Conservation (phyloP, 140 eudicot genomes). For the Stevia rebaudiana region DNA sequence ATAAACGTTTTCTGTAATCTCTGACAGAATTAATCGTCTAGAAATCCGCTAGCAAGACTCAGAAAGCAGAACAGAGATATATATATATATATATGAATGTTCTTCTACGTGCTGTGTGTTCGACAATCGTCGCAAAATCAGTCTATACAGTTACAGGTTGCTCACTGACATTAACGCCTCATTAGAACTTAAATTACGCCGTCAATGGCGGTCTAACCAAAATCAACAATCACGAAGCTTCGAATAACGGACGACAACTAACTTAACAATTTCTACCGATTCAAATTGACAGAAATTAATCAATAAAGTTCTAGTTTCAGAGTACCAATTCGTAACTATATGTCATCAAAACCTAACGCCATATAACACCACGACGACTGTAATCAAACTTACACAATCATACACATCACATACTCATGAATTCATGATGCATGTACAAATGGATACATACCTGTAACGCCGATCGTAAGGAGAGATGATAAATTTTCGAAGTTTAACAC, state of each 20-base stretch:
- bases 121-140: neutral
- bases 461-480: conserved; percentile 61
- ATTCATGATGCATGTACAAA: neutral
- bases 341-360: neutral
- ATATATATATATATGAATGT: neutral
- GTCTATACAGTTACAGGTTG: neutral
- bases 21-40: neutral
- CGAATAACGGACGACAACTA: neutral
- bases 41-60: neutral
- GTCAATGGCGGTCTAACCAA: neutral
- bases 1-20: neutral
- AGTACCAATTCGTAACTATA: neutral
- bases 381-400: neutral
- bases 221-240: neutral
- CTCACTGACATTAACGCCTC: neutral
- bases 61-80: neutral
- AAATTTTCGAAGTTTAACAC: conserved; percentile 34
- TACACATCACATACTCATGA: neutral
- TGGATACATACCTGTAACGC: conserved; percentile 47
- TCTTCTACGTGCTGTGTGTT: neutral
- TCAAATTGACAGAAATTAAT: neutral
- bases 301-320: neutral
- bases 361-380: neutral
- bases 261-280: neutral
- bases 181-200: neutral